Conservation (phyloP, 2,329 filamentous ascomycete genomes). For the Hypoxylon sp. region DNA sequence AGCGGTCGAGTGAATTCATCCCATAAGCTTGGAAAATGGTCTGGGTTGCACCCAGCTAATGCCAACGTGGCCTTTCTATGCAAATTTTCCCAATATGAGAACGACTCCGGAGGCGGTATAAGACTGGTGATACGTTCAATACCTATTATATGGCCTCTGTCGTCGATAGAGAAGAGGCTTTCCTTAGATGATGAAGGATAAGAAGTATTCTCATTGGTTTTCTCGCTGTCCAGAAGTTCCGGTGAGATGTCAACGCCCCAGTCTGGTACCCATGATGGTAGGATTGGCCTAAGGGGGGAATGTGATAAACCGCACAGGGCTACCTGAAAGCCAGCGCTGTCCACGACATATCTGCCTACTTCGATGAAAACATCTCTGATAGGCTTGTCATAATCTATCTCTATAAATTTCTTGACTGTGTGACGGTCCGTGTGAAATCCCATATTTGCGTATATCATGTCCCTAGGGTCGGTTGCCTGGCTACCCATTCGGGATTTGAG, state of each 20-base stretch:
- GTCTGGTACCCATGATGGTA: constrained; percentile 28
- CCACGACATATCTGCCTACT: constrained; percentile 7
- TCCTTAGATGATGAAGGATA: not conserved
- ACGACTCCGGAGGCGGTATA: too few relatives aligned
- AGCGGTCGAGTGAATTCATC: too few relatives aligned
- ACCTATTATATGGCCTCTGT: too few relatives aligned
- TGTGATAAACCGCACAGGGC: not conserved
- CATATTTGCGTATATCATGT: constrained; percentile 39
- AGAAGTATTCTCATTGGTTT: too few relatives aligned
- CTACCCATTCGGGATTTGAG: constrained; percentile 15
- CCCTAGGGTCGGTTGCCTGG: constrained; percentile 26
- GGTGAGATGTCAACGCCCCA: constrained; percentile 13
- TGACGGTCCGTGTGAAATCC: constrained; percentile 24
- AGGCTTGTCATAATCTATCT: constrained; percentile 28
- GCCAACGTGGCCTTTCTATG: too few relatives aligned
- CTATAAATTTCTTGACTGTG: not conserved
- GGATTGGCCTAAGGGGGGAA: constrained; percentile 19
- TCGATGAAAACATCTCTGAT: constrained; percentile 17
- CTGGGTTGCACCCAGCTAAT: too few relatives aligned
- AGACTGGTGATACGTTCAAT: too few relatives aligned
- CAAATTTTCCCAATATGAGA: too few relatives aligned
- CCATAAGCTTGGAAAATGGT: too few relatives aligned
- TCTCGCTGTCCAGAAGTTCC: not conserved
- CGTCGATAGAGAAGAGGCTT: too few relatives aligned
- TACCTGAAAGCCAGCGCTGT: constrained; percentile 1